These are phyloP conservation scores for Puccinia novopanici DNA, from an alignment of 1,284 basidiomycete genomes.

Conservation along the genomic window DNA sequence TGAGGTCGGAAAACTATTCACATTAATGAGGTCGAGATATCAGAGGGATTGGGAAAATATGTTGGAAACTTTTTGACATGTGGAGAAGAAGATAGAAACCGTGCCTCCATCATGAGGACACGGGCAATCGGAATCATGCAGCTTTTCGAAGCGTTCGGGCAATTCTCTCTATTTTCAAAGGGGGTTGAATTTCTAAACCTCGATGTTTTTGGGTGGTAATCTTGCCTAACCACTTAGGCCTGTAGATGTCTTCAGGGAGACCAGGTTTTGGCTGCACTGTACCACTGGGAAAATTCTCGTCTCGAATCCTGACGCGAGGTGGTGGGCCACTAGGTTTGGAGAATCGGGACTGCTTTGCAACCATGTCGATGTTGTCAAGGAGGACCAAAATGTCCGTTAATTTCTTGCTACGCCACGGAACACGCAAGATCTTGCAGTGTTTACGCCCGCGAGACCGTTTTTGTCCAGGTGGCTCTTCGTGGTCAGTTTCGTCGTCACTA, in stretches of 20 bases:
- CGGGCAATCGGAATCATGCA: too few relatives aligned
- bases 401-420: not conserved
- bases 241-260: not conserved
- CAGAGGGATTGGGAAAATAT: too few relatives aligned
- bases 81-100: too few relatives aligned
- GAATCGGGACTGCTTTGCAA: not conserved
- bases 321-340: constrained; percentile 4
- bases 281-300: not conserved
- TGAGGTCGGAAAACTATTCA: too few relatives aligned
- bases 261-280: not conserved
- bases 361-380: not conserved
- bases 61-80: too few relatives aligned
- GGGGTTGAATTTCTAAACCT: not conserved
- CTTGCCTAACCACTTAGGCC: not conserved
- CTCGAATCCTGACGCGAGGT: not conserved
- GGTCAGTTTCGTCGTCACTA: not conserved
- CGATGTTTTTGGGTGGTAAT: not conserved
- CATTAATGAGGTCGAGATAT: too few relatives aligned
- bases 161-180: too few relatives aligned
- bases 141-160: too few relatives aligned
- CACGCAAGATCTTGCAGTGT: not conserved
- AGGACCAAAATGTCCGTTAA: not conserved
- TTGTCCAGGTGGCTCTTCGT: not conserved
- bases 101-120: too few relatives aligned
- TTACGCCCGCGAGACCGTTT: not conserved